phyloP scores from a whole-genome alignment of 2,329 filamentous ascomycete genomes.

The Celoporthe dispersa region DNA sequence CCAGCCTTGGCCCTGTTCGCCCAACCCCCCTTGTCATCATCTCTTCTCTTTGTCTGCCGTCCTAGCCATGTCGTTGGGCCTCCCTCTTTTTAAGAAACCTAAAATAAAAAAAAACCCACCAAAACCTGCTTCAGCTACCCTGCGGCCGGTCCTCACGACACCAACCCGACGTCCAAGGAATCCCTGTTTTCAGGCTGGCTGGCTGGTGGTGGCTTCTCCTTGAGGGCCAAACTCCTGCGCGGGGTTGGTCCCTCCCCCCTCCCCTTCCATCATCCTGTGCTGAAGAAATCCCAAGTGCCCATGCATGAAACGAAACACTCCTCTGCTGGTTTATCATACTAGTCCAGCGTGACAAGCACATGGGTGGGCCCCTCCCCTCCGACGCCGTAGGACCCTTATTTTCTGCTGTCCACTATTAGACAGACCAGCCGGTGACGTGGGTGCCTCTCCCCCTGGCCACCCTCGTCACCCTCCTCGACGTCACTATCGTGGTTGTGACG shows the following conservation, averaged over 20 bases:
- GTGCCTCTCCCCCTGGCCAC: no score
- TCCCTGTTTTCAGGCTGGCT: slow-evolving; percentile 9
- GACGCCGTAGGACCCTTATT: background rate
- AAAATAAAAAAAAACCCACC: background rate
- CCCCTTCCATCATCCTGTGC: background rate
- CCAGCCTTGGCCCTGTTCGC: background rate
- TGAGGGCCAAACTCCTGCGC: no score
- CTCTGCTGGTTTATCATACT: background rate
- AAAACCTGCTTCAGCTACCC: slow-evolving; percentile 1
- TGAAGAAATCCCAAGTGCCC: background rate
- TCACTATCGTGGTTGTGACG: background rate
- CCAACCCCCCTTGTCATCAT: background rate
- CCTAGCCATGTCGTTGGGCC: background rate
- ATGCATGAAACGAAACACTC: slow-evolving; percentile 8
- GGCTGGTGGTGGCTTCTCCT: background rate
- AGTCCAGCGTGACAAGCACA: background rate
- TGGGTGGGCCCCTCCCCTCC: background rate
- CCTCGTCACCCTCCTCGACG: background rate
- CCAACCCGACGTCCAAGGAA: background rate
- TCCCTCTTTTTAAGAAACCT: background rate
- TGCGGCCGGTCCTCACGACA: background rate
- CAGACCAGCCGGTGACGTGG: background rate
- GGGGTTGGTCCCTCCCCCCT: no score
- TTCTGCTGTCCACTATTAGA: background rate
- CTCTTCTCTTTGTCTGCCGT: background rate